Evolutionary conservation across 2,329 filamentous ascomycete genomes (phyloP), one percentile per base, ranked within the genome.

Genomic region (Phaeoacremonium minimum): DNA sequence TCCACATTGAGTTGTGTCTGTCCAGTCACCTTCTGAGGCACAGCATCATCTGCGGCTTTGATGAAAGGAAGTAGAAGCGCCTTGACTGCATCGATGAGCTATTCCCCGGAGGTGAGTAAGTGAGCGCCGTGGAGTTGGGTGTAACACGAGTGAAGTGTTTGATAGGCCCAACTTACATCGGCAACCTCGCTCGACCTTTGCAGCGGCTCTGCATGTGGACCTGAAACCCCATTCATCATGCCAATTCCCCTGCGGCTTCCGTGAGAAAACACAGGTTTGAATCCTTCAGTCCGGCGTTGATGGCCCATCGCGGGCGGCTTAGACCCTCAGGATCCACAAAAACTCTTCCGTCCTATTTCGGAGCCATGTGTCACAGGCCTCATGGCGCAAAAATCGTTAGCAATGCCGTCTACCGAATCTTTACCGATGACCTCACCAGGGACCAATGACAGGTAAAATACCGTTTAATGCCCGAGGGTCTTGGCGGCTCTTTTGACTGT

Each of bases 41-140:
- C 65, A 15, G 80, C 74, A 38, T 81, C 70, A 58, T 90, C 85
- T 28, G 85, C 83, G n/a, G 73, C 67, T 42, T 67, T 71, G 49
- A 91, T 79, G 57, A 85, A 89, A 1, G 82, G 80, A 15, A 88
- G 64, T 39, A 90, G 75, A 37, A 88, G 69, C 7, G 70, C 63
- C 58, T 83, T 76, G 33, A 90, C 75, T 4, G 83, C 75, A 37
- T 74, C 67, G 33, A 89, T 71, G 32, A 89, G 73, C 85, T 89
- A 9, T n/a, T n/a, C n/a, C n/a, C n/a, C n/a, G n/a, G 29, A 11
- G 12, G 7, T 31, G 28, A 16, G 43, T 44, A 19, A 41, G 45
- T 30, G 15, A 38, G 19, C n/a, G n/a, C n/a, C n/a, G n/a, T 19
- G 12, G 2, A n/a, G 30, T 35, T 15, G 29, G 22, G 11, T 26